Percentiles rank a stretch among this genome's conserved stretches.
Conservation (phyloP, 2,329 filamentous ascomycete species). For the Pseudofabraea citricarpa region DNA sequence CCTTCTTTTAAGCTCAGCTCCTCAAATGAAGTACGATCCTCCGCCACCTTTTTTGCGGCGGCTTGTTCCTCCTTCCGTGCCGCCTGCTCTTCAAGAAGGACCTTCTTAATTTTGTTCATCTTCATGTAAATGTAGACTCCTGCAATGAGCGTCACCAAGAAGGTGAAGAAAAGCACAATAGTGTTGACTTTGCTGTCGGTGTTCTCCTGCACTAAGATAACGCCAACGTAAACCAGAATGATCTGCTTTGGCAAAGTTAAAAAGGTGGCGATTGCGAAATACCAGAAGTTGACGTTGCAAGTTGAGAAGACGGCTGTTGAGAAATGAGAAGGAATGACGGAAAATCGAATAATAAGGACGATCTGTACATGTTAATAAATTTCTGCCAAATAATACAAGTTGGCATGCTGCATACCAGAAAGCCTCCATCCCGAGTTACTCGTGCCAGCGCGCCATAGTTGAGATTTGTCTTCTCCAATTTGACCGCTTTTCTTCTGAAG, state of each 20-base stretch:
- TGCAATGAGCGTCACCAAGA: slow-evolving; percentile 30
- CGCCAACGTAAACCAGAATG: slow-evolving; percentile 36
- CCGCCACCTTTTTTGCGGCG: too few species aligned
- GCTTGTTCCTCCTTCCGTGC: background rate
- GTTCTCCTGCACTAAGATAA: slow-evolving; percentile 27
- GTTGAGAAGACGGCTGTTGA: slow-evolving; percentile 39
- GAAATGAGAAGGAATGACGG: slow-evolving; percentile 36
- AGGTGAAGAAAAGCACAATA: slow-evolving; percentile 30
- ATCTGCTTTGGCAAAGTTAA: slow-evolving; percentile 37
- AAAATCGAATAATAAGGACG: slow-evolving; percentile 36
- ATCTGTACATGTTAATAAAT: slow-evolving; percentile 22
- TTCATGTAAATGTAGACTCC: slow-evolving; percentile 32
- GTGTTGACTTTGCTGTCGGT: slow-evolving; percentile 28
- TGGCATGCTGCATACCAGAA: slow-evolving; percentile 26
- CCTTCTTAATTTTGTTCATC: slow-evolving; percentile 30
- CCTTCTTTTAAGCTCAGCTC: too few species aligned
- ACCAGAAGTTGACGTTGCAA: slow-evolving; percentile 37
- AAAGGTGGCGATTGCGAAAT: slow-evolving; percentile 34
- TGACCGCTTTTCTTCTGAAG: slow-evolving; percentile 30
- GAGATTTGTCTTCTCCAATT: slow-evolving; percentile 35
- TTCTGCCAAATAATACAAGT: too few species aligned
- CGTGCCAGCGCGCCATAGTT: slow-evolving; percentile 35
- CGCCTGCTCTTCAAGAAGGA: slow-evolving; percentile 31
- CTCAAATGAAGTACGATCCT: too few species aligned
- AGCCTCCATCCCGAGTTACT: slow-evolving; percentile 36